Conservation (phyloP, 1,284 basidiomycete genomes). For the Leccinum insolens region DNA sequence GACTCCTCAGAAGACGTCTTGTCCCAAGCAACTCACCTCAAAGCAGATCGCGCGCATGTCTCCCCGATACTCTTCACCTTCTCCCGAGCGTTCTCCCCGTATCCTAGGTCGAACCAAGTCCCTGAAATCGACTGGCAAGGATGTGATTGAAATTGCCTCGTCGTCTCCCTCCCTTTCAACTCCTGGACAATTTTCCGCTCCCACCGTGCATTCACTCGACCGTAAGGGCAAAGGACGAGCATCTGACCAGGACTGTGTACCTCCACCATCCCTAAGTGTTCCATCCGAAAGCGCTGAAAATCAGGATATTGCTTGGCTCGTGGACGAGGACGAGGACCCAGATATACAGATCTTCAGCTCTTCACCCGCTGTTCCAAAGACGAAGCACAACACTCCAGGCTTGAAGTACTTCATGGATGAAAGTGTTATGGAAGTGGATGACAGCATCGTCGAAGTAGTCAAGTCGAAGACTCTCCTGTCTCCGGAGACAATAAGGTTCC, state of each 20-base stretch:
- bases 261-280: background rate
- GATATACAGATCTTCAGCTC: slow-evolving; percentile 54
- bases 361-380: slow-evolving; percentile 39
- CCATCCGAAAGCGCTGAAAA: slow-evolving; percentile 15
- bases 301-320: slow-evolving; percentile 61
- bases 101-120: slow-evolving; percentile 26
- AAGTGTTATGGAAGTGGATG: slow-evolving; percentile 11
- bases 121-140: slow-evolving; percentile 5
- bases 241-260: background rate
- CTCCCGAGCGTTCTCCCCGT: slow-evolving; percentile 24
- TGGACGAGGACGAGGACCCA: slow-evolving; percentile 61
- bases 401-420: slow-evolving; percentile 9
- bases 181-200: slow-evolving; percentile 8
- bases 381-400: background rate
- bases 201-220: background rate
- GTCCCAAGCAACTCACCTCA: slow-evolving; percentile 3
- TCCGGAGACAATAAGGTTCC: slow-evolving; percentile 21
- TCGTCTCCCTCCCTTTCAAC: slow-evolving; percentile 28
- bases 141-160: slow-evolving; percentile 36
- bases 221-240: slow-evolving; percentile 17
- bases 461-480: slow-evolving; percentile 10
- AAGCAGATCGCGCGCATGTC: slow-evolving; percentile 5
- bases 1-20: slow-evolving; percentile 42
- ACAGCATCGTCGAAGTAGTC: slow-evolving; percentile 12
- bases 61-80: slow-evolving; percentile 16